Percentiles rank a stretch among this genome's conserved stretches.
Conservation (phyloP, 2,329 filamentous ascomycete species). For the Arthrinium phaeospermum region DNA sequence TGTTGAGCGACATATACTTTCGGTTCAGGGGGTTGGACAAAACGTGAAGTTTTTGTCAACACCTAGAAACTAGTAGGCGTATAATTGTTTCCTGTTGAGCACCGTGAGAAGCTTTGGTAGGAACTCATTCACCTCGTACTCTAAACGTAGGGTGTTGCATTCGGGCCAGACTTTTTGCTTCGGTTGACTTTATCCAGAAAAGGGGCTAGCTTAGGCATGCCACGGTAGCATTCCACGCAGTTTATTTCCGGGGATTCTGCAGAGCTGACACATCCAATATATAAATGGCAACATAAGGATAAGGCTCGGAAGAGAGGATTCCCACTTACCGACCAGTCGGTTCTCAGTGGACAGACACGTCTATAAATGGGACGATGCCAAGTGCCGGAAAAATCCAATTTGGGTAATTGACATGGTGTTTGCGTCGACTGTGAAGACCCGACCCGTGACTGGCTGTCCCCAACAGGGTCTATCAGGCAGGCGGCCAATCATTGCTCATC, state of each 20-base stretch:
- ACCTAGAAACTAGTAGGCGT: no score
- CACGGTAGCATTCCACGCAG: not conserved
- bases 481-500: slow-evolving; percentile 21
- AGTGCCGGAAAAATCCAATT: slow-evolving; percentile 31
- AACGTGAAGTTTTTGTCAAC: no score
- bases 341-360: not conserved
- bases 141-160: not conserved
- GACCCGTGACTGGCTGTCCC: slow-evolving; percentile 24
- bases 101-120: no score
- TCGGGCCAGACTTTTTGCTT: not conserved
- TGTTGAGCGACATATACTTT: not conserved
- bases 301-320: not conserved
- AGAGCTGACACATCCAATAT: not conserved
- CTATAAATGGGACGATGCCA: slow-evolving; percentile 8
- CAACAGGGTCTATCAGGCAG: not conserved
- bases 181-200: not conserved
- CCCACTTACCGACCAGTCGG: not conserved
- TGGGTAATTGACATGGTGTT: slow-evolving; percentile 29
- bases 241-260: not conserved
- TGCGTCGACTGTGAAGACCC: slow-evolving; percentile 26
- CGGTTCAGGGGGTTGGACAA: no score
- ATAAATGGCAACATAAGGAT: no score
- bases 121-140: not conserved
- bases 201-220: not conserved
- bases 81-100: no score